Evolutionary conservation across 768 basidiomycete species (phyloP), one percentile per base, ranked within the genome.

Genomic region (Amanita brunnescens): DNA sequence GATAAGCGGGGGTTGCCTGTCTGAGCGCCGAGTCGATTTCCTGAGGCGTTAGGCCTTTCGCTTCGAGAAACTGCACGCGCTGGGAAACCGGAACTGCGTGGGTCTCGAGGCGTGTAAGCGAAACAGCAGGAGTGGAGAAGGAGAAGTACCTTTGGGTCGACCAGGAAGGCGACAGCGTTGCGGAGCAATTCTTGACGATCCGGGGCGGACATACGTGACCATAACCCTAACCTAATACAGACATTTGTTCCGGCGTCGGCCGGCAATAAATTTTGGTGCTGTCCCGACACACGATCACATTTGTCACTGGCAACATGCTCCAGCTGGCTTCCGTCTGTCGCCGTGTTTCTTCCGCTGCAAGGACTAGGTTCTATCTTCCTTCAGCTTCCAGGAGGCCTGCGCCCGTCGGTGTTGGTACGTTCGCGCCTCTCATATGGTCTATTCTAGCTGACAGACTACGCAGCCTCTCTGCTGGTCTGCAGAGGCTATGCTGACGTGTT

Each of bases 1-100:
- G 54, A n/a, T 60, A 54, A 52, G 50, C 53, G 38, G 62, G 53
- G 24, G 80, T 64, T 0, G 83, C 77, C 62, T 83, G 84, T 53
- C 77, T 77, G 62, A 97, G 65, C 1, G 91, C 93, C 26, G 81
- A 72, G 64, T 96, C 90, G 54, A 98, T 93, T 69, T 99, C 95
- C 13, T 72, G 66, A 5, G 76, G 73, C 0, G 83, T 84, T 30
- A 99, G 73, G 2, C 96, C 96, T 66, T 98, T 97, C 5, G 91
- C 85, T 60, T 96, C 87, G n/a, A 99, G 78, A 70, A 98, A 99
- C 56, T 90, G 85, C 41, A 98, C 78, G 47, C 89, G 81, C 64
- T 95, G 90, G 1, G 87, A 75, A 24, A 95, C 68, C 1, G 91
- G 75, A 2, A 92, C 88, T 32, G 82, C 71, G 61, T 86, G 83